Base-by-base conservation (phyloP, 352 stramenopile genomes). In the Phytophthora sp. region DNA sequence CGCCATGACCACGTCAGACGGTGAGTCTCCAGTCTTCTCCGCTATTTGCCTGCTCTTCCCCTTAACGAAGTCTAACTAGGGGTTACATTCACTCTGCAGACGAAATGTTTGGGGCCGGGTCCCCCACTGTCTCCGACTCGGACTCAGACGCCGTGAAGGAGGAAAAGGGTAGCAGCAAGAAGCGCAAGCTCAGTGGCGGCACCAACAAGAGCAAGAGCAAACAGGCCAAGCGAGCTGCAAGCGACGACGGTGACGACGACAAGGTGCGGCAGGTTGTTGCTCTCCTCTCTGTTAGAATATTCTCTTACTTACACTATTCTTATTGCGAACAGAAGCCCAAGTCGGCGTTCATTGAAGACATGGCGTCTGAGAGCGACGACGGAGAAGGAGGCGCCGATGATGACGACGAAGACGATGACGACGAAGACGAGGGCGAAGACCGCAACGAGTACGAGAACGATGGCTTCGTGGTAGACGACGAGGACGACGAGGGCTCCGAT, bases 401-500 rank as follows among this genome's bases (percentile, higher is more conserved):
- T 20, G 86, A 93, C 44, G 80, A 92, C 18, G 82, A 84, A 4
- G 81, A 91, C 20, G 82, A 91, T 12, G 84, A 94, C 4, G 82
- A 89, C 1, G 88, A 95, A n/a, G 88, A 96, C 15, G 87, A 95
- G 3, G 84, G 77, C 15, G 88, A 93, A 63, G 88, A 92, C 60
- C 89, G 87, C 63, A 94, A 96, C 57, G 86, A 94, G 70, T 96
- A 96, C 67, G 88, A 95, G 56, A 90, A 91, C 52, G 89, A 96
- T 57, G 89, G 89, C 20, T 96, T 96, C 51, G 85, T 96, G 15
- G 89, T 96, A 26, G 88, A 91, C 26, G 88, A 96, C 24, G 63
- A 76, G 20, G 86, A 94, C 23, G 88, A 94, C 16, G 82, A 92
- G 15, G 82, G 78, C 26, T 93, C 86, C 6, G 86, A 91, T 24